phyloP scores from a whole-genome alignment of 2,329 filamentous ascomycete genomes.

The Ramularia endophylla region DNA sequence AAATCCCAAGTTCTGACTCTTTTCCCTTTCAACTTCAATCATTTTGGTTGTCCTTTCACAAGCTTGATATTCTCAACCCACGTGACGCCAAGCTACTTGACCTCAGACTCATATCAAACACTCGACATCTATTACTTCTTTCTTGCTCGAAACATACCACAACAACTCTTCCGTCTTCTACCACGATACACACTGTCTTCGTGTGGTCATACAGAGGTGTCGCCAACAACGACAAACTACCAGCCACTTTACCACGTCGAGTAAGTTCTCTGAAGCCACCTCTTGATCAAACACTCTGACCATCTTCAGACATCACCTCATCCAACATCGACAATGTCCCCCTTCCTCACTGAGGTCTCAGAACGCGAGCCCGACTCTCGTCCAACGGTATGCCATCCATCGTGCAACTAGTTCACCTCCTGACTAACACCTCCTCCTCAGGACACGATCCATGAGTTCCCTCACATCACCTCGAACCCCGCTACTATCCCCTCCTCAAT shows the following conservation, averaged over 20 bases:
- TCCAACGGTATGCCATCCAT: background rate
- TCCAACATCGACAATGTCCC: slow-evolving; percentile 13
- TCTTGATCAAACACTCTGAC: slow-evolving; percentile 4
- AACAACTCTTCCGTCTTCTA: background rate
- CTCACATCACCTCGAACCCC: slow-evolving; percentile 26
- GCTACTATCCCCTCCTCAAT: slow-evolving; percentile 20
- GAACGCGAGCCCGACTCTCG: slow-evolving; percentile 7
- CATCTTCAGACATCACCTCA: slow-evolving; percentile 1
- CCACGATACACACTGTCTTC: no score
- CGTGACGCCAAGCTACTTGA: slow-evolving; percentile 2
- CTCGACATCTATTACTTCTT: no score
- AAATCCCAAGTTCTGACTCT: slow-evolving; percentile 11
- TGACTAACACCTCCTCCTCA: background rate
- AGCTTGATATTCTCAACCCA: slow-evolving; percentile 1
- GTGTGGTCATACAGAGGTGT: no score
- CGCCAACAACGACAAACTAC: no score
- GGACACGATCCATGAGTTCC: slow-evolving; percentile 17
- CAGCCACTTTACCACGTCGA: no score
- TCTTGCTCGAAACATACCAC: no score
- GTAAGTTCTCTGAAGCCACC: no score
- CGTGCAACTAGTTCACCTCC: no score
- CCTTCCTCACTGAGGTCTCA: slow-evolving; percentile 13
- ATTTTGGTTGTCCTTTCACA: slow-evolving; percentile 6
- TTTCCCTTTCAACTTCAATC: slow-evolving; percentile 14
- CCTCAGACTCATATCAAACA: no score